Evolutionary conservation across 2,329 filamentous ascomycete species (phyloP).

Genomic region (Pseudopyrenochaeta lycopersici): DNA sequence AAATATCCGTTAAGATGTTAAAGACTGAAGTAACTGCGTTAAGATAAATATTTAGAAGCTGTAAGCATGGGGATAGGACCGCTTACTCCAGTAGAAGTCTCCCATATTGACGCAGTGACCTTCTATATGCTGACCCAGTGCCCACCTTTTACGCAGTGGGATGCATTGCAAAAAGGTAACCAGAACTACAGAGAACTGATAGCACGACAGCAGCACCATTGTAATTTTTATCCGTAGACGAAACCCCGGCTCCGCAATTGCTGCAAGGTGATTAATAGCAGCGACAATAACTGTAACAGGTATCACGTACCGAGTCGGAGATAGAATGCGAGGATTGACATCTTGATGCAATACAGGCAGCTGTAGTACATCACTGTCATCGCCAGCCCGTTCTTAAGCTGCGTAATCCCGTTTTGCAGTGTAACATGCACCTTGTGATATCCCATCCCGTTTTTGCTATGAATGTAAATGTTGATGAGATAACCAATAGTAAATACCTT

Average conservation of each 20-base stretch:
- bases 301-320: neutral
- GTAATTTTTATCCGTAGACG: too few relatives aligned
- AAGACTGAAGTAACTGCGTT: conserved; percentile 71
- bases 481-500: neutral
- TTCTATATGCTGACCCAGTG: conserved; percentile 27
- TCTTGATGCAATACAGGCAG: neutral
- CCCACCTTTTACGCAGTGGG: conserved; percentile 42
- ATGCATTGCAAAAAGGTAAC: too few relatives aligned
- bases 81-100: conserved; percentile 42
- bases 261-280: too few relatives aligned
- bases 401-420: neutral
- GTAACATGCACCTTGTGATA: neutral
- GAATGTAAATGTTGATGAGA: neutral
- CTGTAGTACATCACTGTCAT: neutral
- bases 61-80: too few relatives aligned
- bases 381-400: neutral
- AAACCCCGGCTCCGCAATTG: too few relatives aligned
- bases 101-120: conserved; percentile 43
- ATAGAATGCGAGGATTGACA: neutral
- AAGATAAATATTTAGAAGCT: neutral
- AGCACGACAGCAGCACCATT: too few relatives aligned
- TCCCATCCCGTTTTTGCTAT: neutral
- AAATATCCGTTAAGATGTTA: conserved; percentile 88
- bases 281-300: too few relatives aligned
- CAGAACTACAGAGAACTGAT: too few relatives aligned